Evolutionary conservation across 2,329 filamentous ascomycete genomes (phyloP), one percentile per base, ranked within the genome.

Genomic region (Dichotomopilus funicola): DNA sequence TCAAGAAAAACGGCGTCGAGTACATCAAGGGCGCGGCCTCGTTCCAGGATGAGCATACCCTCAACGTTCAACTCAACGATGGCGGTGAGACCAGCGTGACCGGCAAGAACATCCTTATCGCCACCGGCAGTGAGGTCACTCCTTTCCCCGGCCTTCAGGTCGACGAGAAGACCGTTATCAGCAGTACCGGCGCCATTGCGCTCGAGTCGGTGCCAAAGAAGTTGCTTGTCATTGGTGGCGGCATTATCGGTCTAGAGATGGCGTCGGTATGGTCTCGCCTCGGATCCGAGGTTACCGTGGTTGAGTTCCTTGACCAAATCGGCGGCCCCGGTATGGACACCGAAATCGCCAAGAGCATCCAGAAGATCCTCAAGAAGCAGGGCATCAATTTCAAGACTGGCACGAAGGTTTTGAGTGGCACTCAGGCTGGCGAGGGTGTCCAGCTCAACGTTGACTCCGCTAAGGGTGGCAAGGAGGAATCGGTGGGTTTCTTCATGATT

Each of bases 1-100:
- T 99, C 77, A 97, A 97, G 86, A 97, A 99, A 83, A 99, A 99
- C 78, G 89, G 90, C 62, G 94, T 96, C 64, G 91, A 97, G 72
- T 99, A 97, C 75, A 81, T 97, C 77, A 96, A 96, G 80, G 94
- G 94, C 65, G 85, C 89, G 51, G 92, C 87, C 64, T 81, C 89
- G 47, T 95, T 97, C 71, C 81, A 86, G 67, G 89, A 89, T 72
- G 89, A 95, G 75, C 84, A 96, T 76, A 92, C 94, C 67, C 76
- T 99, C 74, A 91, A 90, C 75, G 89, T 99, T 66, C 86, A 88
- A 68, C 83, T 96, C 60, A 83, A 87, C 66, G 92, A 97, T 19
- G 94, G 94, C 66, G 91, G 92, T 70, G 91, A 97, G 81, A 87
- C 88, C 61, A 88, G 82, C 63, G 76, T 97, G 59, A 81, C 83